Evolutionary conservation across 345 rosid species (phyloP).

Genomic region (Lumnitzera racemosa): DNA sequence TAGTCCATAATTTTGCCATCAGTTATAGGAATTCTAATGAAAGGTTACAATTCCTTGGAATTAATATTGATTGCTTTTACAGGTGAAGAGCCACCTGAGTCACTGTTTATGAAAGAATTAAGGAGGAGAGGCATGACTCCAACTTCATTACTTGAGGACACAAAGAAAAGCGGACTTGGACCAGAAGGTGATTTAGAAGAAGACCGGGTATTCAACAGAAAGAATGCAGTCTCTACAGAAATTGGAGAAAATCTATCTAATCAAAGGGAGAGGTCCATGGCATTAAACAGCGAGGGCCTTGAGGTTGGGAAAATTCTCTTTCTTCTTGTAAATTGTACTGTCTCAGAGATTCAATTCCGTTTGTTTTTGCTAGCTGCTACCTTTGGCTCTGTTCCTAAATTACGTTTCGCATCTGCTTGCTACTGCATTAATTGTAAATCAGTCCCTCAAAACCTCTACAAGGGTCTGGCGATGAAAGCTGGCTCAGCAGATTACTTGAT

Average conservation of each 20-base stretch:
- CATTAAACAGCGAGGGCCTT: slow-evolving; percentile 95
- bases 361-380: neutral
- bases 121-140: slow-evolving; percentile 93
- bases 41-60: no score
- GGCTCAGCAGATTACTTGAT: no score
- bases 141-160: slow-evolving; percentile 73
- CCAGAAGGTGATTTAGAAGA: slow-evolving; percentile 45
- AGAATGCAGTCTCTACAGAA: slow-evolving; percentile 61
- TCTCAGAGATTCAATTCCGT: neutral
- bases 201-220: slow-evolving; percentile 43
- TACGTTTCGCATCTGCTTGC: neutral
- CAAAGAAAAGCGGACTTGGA: slow-evolving; percentile 32
- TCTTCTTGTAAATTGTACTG: slow-evolving; percentile 2
- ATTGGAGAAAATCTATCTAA: slow-evolving; percentile 49
- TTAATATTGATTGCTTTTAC: slow-evolving; percentile 3
- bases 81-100: slow-evolving; percentile 95
- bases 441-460: no score
- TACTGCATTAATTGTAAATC: neutral
- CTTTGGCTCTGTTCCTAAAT: neutral
- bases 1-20: no score
- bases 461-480: no score
- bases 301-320: slow-evolving; percentile 42
- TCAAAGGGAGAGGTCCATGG: slow-evolving; percentile 81
- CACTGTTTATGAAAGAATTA: slow-evolving; percentile 88
- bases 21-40: no score